Base-by-base conservation (phyloP, 2,329 filamentous ascomycete genomes). In the Sarocladium kiliense region DNA sequence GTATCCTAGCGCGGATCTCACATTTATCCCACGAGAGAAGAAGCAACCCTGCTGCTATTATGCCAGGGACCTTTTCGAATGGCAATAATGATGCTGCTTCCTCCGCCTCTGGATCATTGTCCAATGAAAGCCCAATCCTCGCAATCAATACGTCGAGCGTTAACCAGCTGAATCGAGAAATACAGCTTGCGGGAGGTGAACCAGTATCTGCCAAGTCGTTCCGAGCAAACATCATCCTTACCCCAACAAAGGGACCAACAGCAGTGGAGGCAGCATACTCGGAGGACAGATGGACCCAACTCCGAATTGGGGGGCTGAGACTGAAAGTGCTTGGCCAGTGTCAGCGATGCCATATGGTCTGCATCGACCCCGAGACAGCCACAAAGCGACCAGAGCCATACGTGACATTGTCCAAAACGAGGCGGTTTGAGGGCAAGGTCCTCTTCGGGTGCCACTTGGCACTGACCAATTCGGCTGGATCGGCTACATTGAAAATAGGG, bases 81-180 rank as follows among this genome's bases (percentile, higher is more conserved):
- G 85, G 82, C 0, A 82, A 82, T 57, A 74, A 72, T 23, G 75
- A 84, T 9, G 44, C 64, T 23, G 62, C 56, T 16, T 64, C 60
- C 45, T 66, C 25, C 56, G 68, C 54, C 68, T 78, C 84, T 3
- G 91, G 97, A 36, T 74, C 94, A 0, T 75, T 99, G 2, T 89
- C 92, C 25, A 99, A 99, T 66, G 94, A 97, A 70, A 96, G 91
- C 54, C 93, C 94, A 0, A 95, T 99, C 44, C 79, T 99, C 1
- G 82, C 90, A 44, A 86, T 97, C 56, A 91, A 89, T 19, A 80
- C 84, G 54, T 85, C 88, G 10, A 97, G 92, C 62, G 80, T 97
- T 47, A 85, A 89, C 49, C 80, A 79, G 2, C 73, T 97, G 7
- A 97, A 97, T 64, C 74, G 80, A 58, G 76, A 83, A 11, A 94